Base-by-base conservation (phyloP, 2,329 filamentous ascomycete genomes). In the Mollisia scopiformis region DNA sequence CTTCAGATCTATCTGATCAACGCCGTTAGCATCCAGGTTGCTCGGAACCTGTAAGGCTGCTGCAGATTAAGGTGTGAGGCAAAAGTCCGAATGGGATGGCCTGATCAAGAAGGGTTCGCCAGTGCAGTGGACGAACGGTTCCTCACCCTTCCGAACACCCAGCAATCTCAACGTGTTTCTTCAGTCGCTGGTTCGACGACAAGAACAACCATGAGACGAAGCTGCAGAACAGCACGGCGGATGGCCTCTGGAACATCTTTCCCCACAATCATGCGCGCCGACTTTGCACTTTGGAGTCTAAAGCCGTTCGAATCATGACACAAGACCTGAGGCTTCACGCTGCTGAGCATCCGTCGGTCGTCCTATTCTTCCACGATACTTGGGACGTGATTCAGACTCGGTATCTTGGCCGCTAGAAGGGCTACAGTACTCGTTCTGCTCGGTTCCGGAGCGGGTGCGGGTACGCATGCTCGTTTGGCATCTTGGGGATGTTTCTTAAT, bases 251-350 rank as follows among this genome's bases (percentile, higher is more conserved):
- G 23, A 50, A 21, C 33, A 21, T 35, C 59, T 28, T 52, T 57
- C 41, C 47, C 57, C 59, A 59, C 58, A 46, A 58, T 66, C 59
- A 68, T 66, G 64, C 66, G 51, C 39, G 39, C 35, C 47, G 28
- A 57, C 57, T 50, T 57, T 33, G 46, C 59, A 60, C 54, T 60
- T 53, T 55, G 31, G 31, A 49, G 21, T 46, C 54, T 57, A 63
- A 63, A 62, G 54, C 59, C 61, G 64, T 52, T 61, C 50, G 50
- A 62, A 57, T 67, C 58, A 67, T 65, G 63, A 63, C 56, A 64
- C 65, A 61, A 58, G 25, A 28, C 51, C 31, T 47, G 25, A 21
- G 43, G 43, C 43, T 47, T 27, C 43, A 8, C 11, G 43, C 43
- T 27, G 19, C 11, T 16, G 19, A 23, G 11, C 10, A 49, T 30